Evolutionary conservation across 2,329 filamentous ascomycete species (phyloP), one percentile per base, ranked within the genome.

Genomic region (Fusarium metavorans): DNA sequence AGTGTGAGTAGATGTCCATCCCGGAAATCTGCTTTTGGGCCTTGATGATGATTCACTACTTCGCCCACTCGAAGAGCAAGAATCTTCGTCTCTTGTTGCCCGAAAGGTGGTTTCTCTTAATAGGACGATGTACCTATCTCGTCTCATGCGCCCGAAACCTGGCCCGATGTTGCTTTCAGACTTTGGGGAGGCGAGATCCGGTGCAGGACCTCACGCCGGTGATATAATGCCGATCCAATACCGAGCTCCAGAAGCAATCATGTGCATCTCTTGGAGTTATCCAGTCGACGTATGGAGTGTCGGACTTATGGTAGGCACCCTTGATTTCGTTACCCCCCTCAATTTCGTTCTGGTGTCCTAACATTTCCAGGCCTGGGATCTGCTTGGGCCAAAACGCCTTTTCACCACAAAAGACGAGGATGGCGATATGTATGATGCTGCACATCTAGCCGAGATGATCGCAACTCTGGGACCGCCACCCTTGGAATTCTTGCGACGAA

Each of bases 261-360:
- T 81, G 48, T 54, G 61, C 1, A 72, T 78, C 1, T 32, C 66
- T 9, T 80, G 79, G 78, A 76, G 74, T 20, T 80, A 71, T 20
- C 68, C 76, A 0, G 79, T 79, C 0, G 77, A 81, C 37, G 76
- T 81, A 6, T 81, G 78, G 80, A 81, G 76, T n/a, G 74, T 79
- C 18, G 77, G 77, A 5, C 73, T 81, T 3, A 77, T 75, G 1
- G 77, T 77, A 57, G 52, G 59, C 6, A 63, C 7, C 6, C 25
- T 32, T 32, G 5, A 20, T n/a, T n/a, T 52, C 16, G 11, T 11
- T 13, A 13, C 13, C 25, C 25, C 6, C 6, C 25, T 34, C 32
- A 18, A 20, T 43, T 13, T 13, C 7, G 7, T 5, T 4, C 4
- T 11, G 30, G 32, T 43, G n/a, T 16, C 5, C 48, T 54, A 34